Base-by-base conservation (phyloP, 164 flowering plant species). In the Chimonanthus salicifolius region DNA sequence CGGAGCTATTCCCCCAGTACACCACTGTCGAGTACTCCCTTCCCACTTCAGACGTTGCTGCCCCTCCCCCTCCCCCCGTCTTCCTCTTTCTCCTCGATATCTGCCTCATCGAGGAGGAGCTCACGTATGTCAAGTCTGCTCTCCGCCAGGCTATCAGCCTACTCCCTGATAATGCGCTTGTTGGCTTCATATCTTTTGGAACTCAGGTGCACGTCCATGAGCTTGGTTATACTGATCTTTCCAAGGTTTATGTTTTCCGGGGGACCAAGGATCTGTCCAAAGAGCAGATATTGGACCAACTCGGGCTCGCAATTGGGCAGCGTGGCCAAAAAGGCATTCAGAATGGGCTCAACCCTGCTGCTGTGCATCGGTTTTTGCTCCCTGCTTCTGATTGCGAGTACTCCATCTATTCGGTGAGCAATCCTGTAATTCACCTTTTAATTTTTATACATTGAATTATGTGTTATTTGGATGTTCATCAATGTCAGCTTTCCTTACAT, bases 141-240 rank as follows among this genome's bases (percentile, higher is more conserved):
- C 69, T 95, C n/a, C 78, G 85, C 68, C 87, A 81, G 74, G 98
- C 97, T 6, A 74, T 93, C 48, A 94, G 92, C 15, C 71, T 94
- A 77, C 76, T 93, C 63, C 98, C 98, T 3, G 99, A 95, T 1
- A 84, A 93, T 49, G 98, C 97, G 0, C 82, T 88, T 3, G 97
- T 95, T 1, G 99, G 99, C 43, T 88, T 95, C 47, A 78, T 95
- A 0, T 85, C 97, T 11, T 95, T 84, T 74, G 99, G 99, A 68
- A 95, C 98, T 4, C 98, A 93, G 84, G 98, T 91, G 47, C 98
- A 95, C 80, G 99, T 95, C 68, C 93, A 95, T 68, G 99, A 95
- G 65, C 73, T 95, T 67, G 99, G 98, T 46, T 95, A 90, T 78
- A 69, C 90, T 10, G 99, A 95, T 48, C 79, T 93, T 90, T 80